Conservation (phyloP, 129 eudicot species). For the Flaveria trinervia region DNA sequence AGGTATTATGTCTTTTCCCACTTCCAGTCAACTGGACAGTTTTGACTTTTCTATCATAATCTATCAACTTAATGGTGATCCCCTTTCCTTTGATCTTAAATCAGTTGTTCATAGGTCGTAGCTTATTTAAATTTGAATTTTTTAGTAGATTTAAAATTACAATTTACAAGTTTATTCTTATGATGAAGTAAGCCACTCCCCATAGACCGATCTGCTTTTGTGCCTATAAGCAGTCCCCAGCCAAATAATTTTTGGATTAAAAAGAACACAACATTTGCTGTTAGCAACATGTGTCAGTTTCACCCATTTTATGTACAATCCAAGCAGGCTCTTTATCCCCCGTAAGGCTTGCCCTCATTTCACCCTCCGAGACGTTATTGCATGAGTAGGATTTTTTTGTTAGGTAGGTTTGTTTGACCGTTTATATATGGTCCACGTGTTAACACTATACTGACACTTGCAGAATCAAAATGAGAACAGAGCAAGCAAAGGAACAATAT, state of each 20-base stretch:
- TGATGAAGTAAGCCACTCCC: too few species aligned
- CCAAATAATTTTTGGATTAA: too few species aligned
- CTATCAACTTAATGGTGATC: background rate
- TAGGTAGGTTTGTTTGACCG: too few species aligned
- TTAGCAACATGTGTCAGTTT: background rate
- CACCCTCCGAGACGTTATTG: too few species aligned
- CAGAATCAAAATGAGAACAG: constrained; percentile 65
- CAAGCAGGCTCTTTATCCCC: background rate
- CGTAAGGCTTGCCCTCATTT: too few species aligned
- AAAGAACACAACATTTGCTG: background rate
- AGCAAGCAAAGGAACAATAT: constrained; percentile 52
- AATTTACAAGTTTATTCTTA: too few species aligned
- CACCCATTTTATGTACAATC: background rate
- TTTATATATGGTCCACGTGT: background rate
- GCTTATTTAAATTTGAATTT: too few species aligned
- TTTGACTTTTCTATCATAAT: background rate
- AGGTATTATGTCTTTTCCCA: background rate
- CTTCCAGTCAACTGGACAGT: background rate
- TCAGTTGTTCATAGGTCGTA: too few species aligned
- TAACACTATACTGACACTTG: constrained; percentile 19
- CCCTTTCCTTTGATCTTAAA: background rate
- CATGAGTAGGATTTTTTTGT: too few species aligned
- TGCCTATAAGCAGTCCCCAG: too few species aligned
- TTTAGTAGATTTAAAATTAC: too few species aligned
- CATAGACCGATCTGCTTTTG: too few species aligned